Evolutionary conservation across 139 green algal genomes (phyloP).

Genomic region (Nannochloris sp.): DNA sequence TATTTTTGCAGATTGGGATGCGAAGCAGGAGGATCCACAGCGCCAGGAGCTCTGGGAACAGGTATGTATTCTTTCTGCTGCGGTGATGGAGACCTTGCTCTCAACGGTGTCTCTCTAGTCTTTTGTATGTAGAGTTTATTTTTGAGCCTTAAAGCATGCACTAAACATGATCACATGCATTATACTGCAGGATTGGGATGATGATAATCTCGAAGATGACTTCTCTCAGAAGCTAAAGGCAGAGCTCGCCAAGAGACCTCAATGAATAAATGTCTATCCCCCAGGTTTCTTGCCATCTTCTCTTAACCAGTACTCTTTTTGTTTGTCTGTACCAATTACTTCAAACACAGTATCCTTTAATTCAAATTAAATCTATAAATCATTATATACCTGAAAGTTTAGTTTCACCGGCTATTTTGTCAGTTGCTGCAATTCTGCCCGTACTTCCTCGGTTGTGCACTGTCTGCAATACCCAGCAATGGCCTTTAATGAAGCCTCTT

Average conservation of each 20-base stretch:
- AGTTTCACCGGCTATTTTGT: no score
- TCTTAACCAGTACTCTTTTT: not conserved
- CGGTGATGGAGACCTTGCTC: no score
- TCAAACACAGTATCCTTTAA: no score
- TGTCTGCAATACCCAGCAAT: constrained; percentile 56
- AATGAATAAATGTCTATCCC: not conserved
- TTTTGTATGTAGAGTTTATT: no score
- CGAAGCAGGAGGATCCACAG: constrained; percentile 17
- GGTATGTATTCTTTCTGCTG: not conserved
- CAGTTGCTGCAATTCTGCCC: constrained; percentile 34
- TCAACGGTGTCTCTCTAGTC: no score
- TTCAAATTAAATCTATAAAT: no score
- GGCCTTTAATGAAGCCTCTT: constrained; percentile 25
- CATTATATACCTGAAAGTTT: no score
- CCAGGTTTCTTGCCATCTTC: not conserved
- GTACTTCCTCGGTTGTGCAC: constrained; percentile 30
- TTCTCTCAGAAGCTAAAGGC: constrained; percentile 31
- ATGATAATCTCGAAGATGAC: constrained; percentile 33
- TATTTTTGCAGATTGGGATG: constrained; percentile 21
- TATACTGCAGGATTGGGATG: constrained; percentile 41
- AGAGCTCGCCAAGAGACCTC: constrained; percentile 13
- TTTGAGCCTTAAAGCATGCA: no score
- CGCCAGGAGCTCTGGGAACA: constrained; percentile 28
- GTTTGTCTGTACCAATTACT: no score
- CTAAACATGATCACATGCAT: no score